These are phyloP conservation scores for Gossypium arboreum DNA, from an alignment of 345 rosid species.

Conservation along the genomic window DNA sequence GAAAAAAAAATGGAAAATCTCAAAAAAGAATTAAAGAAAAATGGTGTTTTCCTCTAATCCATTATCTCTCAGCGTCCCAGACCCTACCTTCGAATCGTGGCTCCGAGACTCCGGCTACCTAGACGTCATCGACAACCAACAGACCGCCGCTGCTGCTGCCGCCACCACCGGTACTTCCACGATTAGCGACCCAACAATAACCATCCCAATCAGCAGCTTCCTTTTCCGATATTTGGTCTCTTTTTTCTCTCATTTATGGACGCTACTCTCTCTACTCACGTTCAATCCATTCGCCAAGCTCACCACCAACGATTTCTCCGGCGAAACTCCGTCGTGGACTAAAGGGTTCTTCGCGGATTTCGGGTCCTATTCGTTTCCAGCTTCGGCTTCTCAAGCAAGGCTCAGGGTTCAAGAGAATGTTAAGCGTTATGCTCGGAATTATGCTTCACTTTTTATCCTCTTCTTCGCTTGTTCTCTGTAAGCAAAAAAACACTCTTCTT, in stretches of 20 bases:
- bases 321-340: slow-evolving; percentile 80
- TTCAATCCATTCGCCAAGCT: slow-evolving; percentile 88
- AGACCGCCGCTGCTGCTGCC: slow-evolving; percentile 33
- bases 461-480: slow-evolving; percentile 89
- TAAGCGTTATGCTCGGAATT: slow-evolving; percentile 79
- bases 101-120: slow-evolving; percentile 97
- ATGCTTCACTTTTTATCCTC: slow-evolving; percentile 63
- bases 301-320: slow-evolving; percentile 69
- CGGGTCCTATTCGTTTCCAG: slow-evolving; percentile 74
- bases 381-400: slow-evolving; percentile 62
- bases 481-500: slow-evolving; percentile 12
- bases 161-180: slow-evolving; percentile 20
- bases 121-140: slow-evolving; percentile 65
- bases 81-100: slow-evolving; percentile 85
- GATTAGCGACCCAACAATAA: slow-evolving; percentile 23
- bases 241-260: slow-evolving; percentile 38
- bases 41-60: slow-evolving; percentile 50
- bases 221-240: slow-evolving; percentile 37
- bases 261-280: slow-evolving; percentile 55
- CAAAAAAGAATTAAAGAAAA: background rate
- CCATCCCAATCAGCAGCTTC: slow-evolving; percentile 29
- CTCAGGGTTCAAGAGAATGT: slow-evolving; percentile 87
- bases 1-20: too few species aligned
- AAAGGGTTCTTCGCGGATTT: slow-evolving; percentile 58
- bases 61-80: slow-evolving; percentile 68